Evolutionary conservation across 2,329 filamentous ascomycete genomes (phyloP).

Genomic region (Alternaria gansuensis): DNA sequence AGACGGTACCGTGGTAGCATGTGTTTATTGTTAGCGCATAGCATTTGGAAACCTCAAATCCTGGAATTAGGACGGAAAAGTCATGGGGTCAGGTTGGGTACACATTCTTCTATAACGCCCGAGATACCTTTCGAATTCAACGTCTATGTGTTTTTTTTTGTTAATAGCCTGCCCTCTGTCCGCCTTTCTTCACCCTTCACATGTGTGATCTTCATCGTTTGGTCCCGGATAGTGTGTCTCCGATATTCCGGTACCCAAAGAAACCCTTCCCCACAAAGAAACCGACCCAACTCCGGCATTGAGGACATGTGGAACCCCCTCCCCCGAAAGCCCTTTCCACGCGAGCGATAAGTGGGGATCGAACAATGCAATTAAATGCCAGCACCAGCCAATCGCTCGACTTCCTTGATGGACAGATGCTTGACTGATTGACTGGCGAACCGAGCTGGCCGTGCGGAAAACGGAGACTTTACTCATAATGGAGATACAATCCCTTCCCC

Average conservation of each 20-base stretch:
- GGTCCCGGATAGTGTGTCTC: not conserved
- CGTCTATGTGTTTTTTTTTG: conserved; percentile 15
- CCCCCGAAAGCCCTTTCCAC: conserved; percentile 8
- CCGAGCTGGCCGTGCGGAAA: not conserved
- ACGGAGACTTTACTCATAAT: conserved; percentile 5
- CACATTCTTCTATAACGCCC: conserved; percentile 25
- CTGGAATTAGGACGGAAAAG: conserved; percentile 29
- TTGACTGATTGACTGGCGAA: not conserved
- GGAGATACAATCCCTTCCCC: not conserved
- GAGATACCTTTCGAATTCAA: conserved; percentile 32
- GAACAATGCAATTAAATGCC: not conserved
- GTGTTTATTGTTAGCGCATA: conserved; percentile 23
- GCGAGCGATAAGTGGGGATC: conserved; percentile 8
- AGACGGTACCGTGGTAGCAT: conserved; percentile 18
- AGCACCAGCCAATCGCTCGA: conserved; percentile 10
- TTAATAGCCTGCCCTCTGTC: not conserved
- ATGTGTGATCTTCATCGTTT: conserved; percentile 6
- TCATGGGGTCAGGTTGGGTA: conserved; percentile 26
- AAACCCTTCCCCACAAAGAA: conserved; percentile 27
- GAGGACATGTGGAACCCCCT: conserved; percentile 15
- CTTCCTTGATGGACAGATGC: conserved; percentile 2
- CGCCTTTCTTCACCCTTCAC: not conserved
- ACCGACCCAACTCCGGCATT: conserved; percentile 22
- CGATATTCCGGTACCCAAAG: conserved; percentile 7
- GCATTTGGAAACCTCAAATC: conserved; percentile 17